Evolutionary conservation across 306 rosid species (phyloP).

Genomic region (Gleditsia sinensis): DNA sequence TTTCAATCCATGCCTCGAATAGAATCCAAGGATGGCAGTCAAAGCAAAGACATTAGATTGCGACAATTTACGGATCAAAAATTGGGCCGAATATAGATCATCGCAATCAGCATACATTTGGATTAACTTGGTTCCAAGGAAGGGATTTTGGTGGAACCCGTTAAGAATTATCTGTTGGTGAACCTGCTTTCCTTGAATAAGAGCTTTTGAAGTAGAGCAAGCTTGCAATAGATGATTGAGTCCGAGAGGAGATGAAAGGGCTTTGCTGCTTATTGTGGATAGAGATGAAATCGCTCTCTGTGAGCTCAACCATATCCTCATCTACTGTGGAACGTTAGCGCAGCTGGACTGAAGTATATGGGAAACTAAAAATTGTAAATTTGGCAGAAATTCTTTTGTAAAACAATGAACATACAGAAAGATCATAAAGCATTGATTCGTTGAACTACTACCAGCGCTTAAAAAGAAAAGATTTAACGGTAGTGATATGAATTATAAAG

Average conservation of each 20-base stretch:
- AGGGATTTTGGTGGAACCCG: conserved; percentile 32
- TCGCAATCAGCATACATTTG: conserved; percentile 53
- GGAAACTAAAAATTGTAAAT: background rate
- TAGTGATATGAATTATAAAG: too few relatives aligned
- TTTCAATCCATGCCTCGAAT: conserved; percentile 36
- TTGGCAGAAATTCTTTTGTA: background rate
- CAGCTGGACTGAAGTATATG: too few relatives aligned
- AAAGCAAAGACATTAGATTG: conserved; percentile 54
- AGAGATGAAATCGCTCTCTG: conserved; percentile 17
- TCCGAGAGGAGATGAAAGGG: conserved; percentile 5
- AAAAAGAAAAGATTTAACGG: too few relatives aligned
- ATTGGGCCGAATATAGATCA: conserved; percentile 32
- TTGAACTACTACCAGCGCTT: too few relatives aligned
- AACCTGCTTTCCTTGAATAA: conserved; percentile 44
- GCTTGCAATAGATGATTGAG: conserved; percentile 42
- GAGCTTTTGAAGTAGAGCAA: conserved; percentile 42
- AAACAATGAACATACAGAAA: too few relatives aligned
- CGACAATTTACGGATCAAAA: conserved; percentile 32
- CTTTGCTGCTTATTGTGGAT: conserved; percentile 9
- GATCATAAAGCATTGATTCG: too few relatives aligned
- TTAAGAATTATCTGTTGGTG: conserved; percentile 39
- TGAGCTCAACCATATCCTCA: conserved; percentile 32
- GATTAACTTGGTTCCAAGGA: conserved; percentile 46
- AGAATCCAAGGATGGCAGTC: conserved; percentile 46
- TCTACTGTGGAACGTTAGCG: background rate